Base-by-base conservation (phyloP, 78 protist genomes). In the Dictyostelium citrinum region DNA sequence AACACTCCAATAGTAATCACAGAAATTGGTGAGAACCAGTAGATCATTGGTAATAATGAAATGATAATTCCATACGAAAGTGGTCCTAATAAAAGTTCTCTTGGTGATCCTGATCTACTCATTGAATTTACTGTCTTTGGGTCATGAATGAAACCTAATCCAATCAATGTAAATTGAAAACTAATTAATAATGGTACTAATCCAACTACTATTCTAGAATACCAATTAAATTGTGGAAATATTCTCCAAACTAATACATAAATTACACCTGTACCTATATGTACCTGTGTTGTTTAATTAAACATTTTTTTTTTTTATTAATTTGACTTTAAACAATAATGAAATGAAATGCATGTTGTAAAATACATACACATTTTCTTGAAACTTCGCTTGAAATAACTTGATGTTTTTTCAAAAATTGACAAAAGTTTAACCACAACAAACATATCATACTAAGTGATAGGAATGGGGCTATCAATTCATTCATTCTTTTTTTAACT, bases 21-120 rank as follows among this genome's bases (percentile, higher is more conserved):
- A 33, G 90, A 79, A 60, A 91, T 45, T n/a, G 85, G 95, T 8
- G 95, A 91, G 9, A 68, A 20, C 95, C 95, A 91, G 31, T 60
- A 91, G 17, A 31, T 6, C 22, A 83, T 83, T 46, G 84, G 39
- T 22, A 55, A 60, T 14, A 43, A 7, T 51, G 80, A 76, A 14
- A 84, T 49, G 35, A 91, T 43, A 3, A 91, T 9, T 22, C 95
- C 95, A 79, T 91, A 91, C 3, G 71, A 46, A 17, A 68, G 85
- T 16, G 95, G 95, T 31, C 95, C 95, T 37, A 31, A 60, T 41
- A 91, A 37, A 9, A 91, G 70, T 29, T 91, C 95, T 33, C 61
- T 82, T 51, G 90, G 82, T 31, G 20, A 24, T 37, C 95, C 95
- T 46, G 91, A 39, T 55, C 95, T 43, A 39, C 91, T 83, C 91